Conservation (phyloP, 495 filamentous ascomycete genomes). For the Chaetomium fimeti region DNA sequence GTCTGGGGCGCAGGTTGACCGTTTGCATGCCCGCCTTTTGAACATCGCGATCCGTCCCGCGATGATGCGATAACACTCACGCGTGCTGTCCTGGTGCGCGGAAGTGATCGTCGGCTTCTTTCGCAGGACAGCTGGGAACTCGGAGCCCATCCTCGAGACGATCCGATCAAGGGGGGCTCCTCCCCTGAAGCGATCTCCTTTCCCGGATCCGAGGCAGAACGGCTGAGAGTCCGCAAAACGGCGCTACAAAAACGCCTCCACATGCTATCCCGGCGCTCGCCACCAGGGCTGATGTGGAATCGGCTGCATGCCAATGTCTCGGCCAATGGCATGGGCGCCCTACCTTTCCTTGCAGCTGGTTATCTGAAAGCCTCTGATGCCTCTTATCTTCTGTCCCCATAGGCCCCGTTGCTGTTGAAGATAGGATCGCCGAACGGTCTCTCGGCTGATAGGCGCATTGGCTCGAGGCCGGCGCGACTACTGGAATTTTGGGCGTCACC, state of each 20-base stretch:
- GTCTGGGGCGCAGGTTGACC: constrained; percentile 26
- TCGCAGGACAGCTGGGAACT: neutral
- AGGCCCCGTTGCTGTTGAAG: neutral
- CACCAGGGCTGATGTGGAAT: neutral
- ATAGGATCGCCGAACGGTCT: neutral
- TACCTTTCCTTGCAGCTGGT: constrained; percentile 16
- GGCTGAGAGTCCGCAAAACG: neutral
- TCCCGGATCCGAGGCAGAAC: neutral
- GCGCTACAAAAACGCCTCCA: neutral
- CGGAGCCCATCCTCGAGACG: neutral
- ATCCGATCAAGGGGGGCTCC: neutral
- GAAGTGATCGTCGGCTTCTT: constrained; percentile 12
- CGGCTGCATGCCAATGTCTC: constrained; percentile 18
- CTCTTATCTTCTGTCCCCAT: constrained; percentile 28
- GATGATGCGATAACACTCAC: constrained; percentile 25
- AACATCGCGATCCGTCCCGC: constrained; percentile 18
- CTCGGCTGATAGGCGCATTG: neutral
- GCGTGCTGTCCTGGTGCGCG: constrained; percentile 11
- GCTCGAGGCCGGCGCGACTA: too few relatives aligned
- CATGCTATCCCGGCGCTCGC: neutral
- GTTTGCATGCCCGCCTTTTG: constrained; percentile 19
- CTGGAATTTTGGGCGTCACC: neutral
- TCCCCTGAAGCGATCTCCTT: neutral
- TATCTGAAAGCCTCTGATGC: constrained; percentile 23
- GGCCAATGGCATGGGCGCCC: constrained; percentile 24